Conservation (phyloP, 106 monocot species). For the Agapanthus africanus region DNA sequence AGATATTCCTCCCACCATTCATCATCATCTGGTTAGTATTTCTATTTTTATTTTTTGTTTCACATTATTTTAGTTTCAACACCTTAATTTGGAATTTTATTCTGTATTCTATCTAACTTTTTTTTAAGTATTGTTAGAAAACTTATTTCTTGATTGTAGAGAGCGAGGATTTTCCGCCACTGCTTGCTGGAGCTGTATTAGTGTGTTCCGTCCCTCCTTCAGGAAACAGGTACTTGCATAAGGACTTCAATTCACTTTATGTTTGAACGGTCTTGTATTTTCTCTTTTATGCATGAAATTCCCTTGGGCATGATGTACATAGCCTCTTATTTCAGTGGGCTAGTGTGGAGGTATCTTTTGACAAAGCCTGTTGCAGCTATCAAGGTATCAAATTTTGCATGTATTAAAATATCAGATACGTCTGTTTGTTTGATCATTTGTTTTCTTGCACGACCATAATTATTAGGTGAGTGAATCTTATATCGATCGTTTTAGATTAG, state of each 20-base stretch:
- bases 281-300: background rate
- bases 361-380: constrained; percentile 50
- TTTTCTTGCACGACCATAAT: background rate
- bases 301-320: background rate
- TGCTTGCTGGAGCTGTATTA: constrained; percentile 69
- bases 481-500: background rate
- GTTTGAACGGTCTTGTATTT: background rate
- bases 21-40: constrained; percentile 27
- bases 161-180: constrained; percentile 19
- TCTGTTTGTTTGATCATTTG: background rate
- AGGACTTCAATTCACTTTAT: constrained; percentile 3
- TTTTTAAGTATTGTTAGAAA: background rate
- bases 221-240: constrained; percentile 56
- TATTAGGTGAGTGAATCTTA: background rate
- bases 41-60: background rate
- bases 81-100: background rate
- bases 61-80: background rate
- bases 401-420: background rate
- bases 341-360: constrained; percentile 48
- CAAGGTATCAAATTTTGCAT: constrained; percentile 28
- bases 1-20: constrained; percentile 8
- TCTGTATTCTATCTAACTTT: background rate
- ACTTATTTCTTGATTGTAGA: constrained; percentile 8
- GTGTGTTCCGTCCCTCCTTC: constrained; percentile 79
- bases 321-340: constrained; percentile 23